phyloP scores from a whole-genome alignment of 805 yeast genomes.

The Monosporozyma yasuniensis region DNA sequence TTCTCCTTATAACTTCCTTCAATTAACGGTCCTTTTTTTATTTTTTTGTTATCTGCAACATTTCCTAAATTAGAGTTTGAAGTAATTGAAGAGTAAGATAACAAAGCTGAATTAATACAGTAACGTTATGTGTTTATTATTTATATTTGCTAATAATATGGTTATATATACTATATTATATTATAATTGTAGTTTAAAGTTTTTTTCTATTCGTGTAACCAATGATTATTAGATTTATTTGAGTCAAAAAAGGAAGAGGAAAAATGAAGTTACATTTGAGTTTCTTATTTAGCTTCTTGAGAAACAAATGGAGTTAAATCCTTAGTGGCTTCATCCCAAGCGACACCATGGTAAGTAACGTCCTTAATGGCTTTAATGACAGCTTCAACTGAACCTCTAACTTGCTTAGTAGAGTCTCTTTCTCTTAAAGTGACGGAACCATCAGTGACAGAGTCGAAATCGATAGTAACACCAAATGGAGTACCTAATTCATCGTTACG shows the following conservation, averaged over 20 bases:
- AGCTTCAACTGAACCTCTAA: slow-evolving; percentile 77
- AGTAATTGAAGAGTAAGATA: too few relatives aligned
- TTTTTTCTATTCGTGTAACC: background rate
- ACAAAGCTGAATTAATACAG: background rate
- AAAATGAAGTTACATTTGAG: background rate
- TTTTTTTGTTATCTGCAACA: background rate
- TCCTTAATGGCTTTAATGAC: slow-evolving; percentile 64
- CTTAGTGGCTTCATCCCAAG: slow-evolving; percentile 85
- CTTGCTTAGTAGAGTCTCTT: slow-evolving; percentile 94
- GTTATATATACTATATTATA: background rate
- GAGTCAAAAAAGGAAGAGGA: background rate
- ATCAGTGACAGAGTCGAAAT: slow-evolving; percentile 85
- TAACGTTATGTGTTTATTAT: background rate
- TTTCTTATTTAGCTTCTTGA: slow-evolving; percentile 29
- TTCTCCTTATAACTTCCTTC: background rate
- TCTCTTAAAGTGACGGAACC: slow-evolving; percentile 89
- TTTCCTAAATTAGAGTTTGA: background rate
- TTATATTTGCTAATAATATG: background rate
- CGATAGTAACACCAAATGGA: slow-evolving; percentile 96
- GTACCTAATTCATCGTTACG: slow-evolving; percentile 98
- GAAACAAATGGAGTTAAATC: slow-evolving; percentile 63
- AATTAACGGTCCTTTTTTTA: background rate
- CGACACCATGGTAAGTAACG: slow-evolving; percentile 61
- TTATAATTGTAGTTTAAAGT: background rate
- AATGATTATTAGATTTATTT: background rate